Evolutionary conservation across 1,284 basidiomycete genomes (phyloP).

Genomic region (Abortiporus biennis): DNA sequence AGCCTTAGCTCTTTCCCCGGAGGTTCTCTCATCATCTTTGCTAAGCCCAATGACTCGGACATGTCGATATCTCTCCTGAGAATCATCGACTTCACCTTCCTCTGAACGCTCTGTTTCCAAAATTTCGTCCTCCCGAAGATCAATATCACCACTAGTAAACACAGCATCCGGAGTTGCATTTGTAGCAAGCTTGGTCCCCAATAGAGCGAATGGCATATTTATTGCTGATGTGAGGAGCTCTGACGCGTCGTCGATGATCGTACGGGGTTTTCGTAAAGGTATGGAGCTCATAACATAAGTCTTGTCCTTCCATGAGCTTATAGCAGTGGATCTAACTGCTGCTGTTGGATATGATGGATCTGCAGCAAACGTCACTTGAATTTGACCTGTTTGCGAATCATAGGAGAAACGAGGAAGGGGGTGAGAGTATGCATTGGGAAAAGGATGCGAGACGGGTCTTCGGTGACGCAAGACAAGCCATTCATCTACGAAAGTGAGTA

Average conservation of each 20-base stretch:
- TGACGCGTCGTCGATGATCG: conserved; percentile 64
- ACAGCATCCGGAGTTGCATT: conserved; percentile 57
- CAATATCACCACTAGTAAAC: conserved; percentile 53
- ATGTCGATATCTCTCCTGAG: conserved; percentile 39
- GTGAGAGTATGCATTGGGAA: conserved; percentile 70
- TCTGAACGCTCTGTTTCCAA: conserved; percentile 70
- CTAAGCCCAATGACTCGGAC: conserved; percentile 35
- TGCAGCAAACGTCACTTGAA: conserved; percentile 50
- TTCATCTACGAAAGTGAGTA: conserved; percentile 37
- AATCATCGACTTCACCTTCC: conserved; percentile 73
- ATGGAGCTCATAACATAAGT: conserved; percentile 58
- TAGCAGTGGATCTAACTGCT: conserved; percentile 23
- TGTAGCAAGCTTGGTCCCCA: conserved; percentile 29
- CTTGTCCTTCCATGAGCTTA: conserved; percentile 46
- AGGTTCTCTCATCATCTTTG: conserved; percentile 21
- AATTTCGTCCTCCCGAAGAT: conserved; percentile 69
- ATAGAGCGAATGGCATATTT: conserved; percentile 40
- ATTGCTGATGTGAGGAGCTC: conserved; percentile 54
- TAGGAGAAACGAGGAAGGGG: conserved; percentile 68
- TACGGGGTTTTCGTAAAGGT: conserved; percentile 57
- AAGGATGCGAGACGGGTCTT: conserved; percentile 65
- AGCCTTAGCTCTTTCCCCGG: conserved; percentile 25
- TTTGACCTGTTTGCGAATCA: conserved; percentile 44
- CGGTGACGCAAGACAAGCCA: conserved; percentile 65
- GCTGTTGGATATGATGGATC: conserved; percentile 57